These are phyloP conservation scores for Inonotus hispidus DNA, from an alignment of 1,284 basidiomycete genomes.

Conservation along the genomic window DNA sequence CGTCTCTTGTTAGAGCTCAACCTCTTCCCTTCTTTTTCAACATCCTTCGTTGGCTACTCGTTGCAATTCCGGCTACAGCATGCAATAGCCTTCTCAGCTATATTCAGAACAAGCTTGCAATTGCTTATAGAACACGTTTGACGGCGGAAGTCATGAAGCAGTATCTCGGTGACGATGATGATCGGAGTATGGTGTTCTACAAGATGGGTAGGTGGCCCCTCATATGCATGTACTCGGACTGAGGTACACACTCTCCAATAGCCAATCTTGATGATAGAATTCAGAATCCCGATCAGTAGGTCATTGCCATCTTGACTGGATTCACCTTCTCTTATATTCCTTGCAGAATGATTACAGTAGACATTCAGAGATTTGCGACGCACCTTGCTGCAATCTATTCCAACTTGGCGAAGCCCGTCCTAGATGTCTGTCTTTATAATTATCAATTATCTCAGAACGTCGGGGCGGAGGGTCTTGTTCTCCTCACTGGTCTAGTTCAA, in stretches of 20 bases:
- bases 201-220: slow-evolving; percentile 63
- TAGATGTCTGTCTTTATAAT: slow-evolving; percentile 95
- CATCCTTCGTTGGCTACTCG: slow-evolving; percentile 84
- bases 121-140: slow-evolving; percentile 87
- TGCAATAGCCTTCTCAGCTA: slow-evolving; percentile 96
- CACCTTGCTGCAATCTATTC: slow-evolving; percentile 93
- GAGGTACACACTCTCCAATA: slow-evolving; percentile 26
- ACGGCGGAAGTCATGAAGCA: slow-evolving; percentile 79
- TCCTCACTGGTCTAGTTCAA: slow-evolving; percentile 84
- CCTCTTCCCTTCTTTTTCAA: slow-evolving; percentile 79
- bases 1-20: slow-evolving; percentile 88
- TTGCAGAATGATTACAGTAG: slow-evolving; percentile 85
- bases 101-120: slow-evolving; percentile 89
- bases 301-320: not conserved
- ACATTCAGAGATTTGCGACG: slow-evolving; percentile 90
- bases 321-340: slow-evolving; percentile 12
- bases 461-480: slow-evolving; percentile 87
- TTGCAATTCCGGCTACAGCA: slow-evolving; percentile 95
- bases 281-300: slow-evolving; percentile 92
- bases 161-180: slow-evolving; percentile 78
- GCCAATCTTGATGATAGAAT: slow-evolving; percentile 92
- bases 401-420: slow-evolving; percentile 87
- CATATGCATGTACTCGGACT: not conserved
- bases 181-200: slow-evolving; percentile 81
- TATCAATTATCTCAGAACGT: slow-evolving; percentile 93